Conservation (phyloP, 2,329 filamentous ascomycete species). For the Tolypocladium guangdongense region DNA sequence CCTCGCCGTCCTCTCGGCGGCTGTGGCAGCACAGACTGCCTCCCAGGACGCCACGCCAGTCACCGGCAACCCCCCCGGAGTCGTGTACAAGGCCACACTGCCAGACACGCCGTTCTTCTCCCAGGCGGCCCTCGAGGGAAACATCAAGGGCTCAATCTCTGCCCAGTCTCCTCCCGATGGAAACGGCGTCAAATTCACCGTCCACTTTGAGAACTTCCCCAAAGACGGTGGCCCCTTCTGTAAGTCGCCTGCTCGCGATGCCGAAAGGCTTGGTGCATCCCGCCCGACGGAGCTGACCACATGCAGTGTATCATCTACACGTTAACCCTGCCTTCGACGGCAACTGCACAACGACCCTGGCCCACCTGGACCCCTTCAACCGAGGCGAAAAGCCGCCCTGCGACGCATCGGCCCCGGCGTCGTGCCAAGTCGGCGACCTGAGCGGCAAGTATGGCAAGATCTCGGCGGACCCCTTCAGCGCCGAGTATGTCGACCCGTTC, state of each 20-base stretch:
- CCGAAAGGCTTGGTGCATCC: background rate
- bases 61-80: slow-evolving; percentile 42
- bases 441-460: slow-evolving; percentile 63
- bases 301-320: slow-evolving; percentile 62
- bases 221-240: slow-evolving; percentile 46
- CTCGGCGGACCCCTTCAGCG: slow-evolving; percentile 34
- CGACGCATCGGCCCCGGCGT: slow-evolving; percentile 41
- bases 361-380: slow-evolving; percentile 60
- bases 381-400: slow-evolving; percentile 54
- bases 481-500: slow-evolving; percentile 45
- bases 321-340: slow-evolving; percentile 48
- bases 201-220: slow-evolving; percentile 49
- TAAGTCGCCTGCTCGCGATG: slow-evolving; percentile 25
- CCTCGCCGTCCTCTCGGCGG: slow-evolving; percentile 15
- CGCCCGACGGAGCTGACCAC: background rate
- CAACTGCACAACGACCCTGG: slow-evolving; percentile 59
- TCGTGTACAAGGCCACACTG: slow-evolving; percentile 44
- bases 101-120: slow-evolving; percentile 42
- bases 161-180: slow-evolving; percentile 35
- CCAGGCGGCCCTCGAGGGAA: slow-evolving; percentile 33
- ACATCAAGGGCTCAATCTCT: slow-evolving; percentile 28
- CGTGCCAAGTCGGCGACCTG: slow-evolving; percentile 68
- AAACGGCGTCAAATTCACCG: slow-evolving; percentile 42
- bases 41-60: slow-evolving; percentile 38
- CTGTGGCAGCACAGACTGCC: slow-evolving; percentile 13